Evolutionary conservation across 2,329 filamentous ascomycete genomes (phyloP).

Genomic region (Pseudocercospora fuligena): DNA sequence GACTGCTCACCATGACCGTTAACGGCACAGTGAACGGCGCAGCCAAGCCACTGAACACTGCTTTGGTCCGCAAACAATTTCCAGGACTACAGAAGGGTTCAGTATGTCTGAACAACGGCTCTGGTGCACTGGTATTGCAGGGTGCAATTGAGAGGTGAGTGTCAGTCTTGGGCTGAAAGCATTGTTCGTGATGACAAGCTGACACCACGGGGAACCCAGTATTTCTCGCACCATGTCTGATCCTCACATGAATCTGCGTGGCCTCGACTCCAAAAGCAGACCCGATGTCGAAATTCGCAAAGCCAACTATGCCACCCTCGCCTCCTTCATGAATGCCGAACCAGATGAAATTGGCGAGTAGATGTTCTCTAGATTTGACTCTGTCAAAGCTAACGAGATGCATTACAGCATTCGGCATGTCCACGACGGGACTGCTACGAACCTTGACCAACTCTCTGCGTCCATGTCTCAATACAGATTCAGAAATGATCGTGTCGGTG

Average conservation of each 20-base stretch:
- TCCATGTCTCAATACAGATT: constrained; percentile 11
- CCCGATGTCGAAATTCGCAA: constrained; percentile 7
- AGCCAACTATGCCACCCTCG: constrained; percentile 1
- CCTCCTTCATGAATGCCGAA: constrained; percentile 13
- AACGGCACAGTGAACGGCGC: not conserved
- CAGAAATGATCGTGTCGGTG: constrained; percentile 9
- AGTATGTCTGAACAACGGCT: constrained; percentile 16
- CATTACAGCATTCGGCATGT: constrained; percentile 9
- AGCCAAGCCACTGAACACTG: constrained; percentile 4
- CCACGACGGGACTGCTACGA: constrained; percentile 11
- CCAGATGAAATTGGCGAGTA: constrained; percentile 14
- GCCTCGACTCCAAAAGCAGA: constrained; percentile 11
- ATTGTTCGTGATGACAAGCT: not conserved
- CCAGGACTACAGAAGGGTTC: constrained; percentile 2
- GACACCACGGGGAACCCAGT: not conserved
- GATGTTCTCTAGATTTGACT: not conserved
- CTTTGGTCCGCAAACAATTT: constrained; percentile 4
- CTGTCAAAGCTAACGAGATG: not conserved
- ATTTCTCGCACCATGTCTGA: constrained; percentile 12
- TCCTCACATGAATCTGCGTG: constrained; percentile 14
- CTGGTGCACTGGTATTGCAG: constrained; percentile 7
- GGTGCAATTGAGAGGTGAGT: constrained; percentile 10
- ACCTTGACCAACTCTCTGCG: constrained; percentile 12
- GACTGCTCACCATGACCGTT: constrained; percentile 3
- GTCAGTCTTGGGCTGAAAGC: not conserved